Conservation (phyloP, 805 yeast genomes). For the Barnettozyma vustinii region DNA sequence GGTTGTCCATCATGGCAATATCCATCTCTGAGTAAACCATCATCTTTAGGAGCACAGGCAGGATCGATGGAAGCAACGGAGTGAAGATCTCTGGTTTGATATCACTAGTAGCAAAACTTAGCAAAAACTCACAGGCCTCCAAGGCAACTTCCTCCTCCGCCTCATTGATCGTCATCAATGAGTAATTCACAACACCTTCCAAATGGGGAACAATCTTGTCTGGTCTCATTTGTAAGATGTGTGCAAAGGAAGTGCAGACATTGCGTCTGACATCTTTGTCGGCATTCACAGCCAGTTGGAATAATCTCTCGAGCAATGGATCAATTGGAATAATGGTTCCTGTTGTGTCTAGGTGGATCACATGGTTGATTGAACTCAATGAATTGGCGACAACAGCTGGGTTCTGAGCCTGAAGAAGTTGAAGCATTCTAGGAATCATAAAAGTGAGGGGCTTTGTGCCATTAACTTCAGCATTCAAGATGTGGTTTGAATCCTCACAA, state of each 20-base stretch:
- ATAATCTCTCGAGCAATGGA: constrained; percentile 56
- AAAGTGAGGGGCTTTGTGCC: constrained; percentile 64
- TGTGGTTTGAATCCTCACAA: constrained; percentile 77
- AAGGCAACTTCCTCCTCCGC: constrained; percentile 70
- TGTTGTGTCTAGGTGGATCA: constrained; percentile 66
- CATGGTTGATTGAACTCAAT: constrained; percentile 70
- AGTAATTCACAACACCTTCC: constrained; percentile 79
- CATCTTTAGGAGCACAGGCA: constrained; percentile 73
- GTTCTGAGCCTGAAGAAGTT: constrained; percentile 38
- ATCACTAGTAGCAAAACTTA: constrained; percentile 62
- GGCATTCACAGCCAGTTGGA: constrained; percentile 60
- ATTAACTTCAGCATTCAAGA: constrained; percentile 59
- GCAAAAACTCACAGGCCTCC: constrained; percentile 89
- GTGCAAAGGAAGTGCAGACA: constrained; percentile 71
- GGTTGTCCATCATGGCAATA: constrained; percentile 59
- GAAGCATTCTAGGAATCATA: constrained; percentile 61
- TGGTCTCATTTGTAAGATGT: constrained; percentile 69
- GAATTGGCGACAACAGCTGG: constrained; percentile 54
- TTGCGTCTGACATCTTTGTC: constrained; percentile 60
- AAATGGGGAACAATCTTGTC: constrained; percentile 77
- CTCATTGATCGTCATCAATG: constrained; percentile 68
- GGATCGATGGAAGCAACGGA: constrained; percentile 53
- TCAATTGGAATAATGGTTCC: constrained; percentile 61
- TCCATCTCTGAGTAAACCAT: constrained; percentile 91
- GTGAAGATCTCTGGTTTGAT: constrained; percentile 48